Evolutionary conservation across 768 basidiomycete species (phyloP).

Genomic region (Serendipita sp.): DNA sequence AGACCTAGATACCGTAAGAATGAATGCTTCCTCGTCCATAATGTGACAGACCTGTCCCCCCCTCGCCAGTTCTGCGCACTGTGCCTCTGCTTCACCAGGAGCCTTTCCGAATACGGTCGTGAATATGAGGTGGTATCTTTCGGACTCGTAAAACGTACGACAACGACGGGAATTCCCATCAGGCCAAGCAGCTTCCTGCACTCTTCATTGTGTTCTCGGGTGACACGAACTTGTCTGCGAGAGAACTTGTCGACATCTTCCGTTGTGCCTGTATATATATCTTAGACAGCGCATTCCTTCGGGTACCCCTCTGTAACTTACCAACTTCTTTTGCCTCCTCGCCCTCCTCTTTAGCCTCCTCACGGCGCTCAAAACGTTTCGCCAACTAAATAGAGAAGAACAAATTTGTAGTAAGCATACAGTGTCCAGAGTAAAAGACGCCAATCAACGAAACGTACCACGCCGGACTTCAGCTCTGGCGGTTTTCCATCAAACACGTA

Average conservation of each 20-base stretch:
- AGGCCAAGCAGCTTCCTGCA: constrained; percentile 71
- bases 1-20: constrained; percentile 41
- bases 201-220: constrained; percentile 91
- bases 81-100: constrained; percentile 96
- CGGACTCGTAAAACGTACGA: constrained; percentile 35
- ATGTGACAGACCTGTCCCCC: constrained; percentile 57
- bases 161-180: constrained; percentile 94
- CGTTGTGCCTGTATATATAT: constrained; percentile 39
- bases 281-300: not conserved
- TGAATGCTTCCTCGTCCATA: not conserved
- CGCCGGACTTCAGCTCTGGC: constrained; percentile 90
- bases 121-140: not conserved
- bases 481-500: constrained; percentile 99
- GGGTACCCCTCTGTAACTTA: constrained; percentile 14
- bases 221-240: constrained; percentile 85
- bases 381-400: constrained; percentile 44
- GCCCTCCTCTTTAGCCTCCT: constrained; percentile 86
- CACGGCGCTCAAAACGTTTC: constrained; percentile 81
- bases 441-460: constrained; percentile 42
- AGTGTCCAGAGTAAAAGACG: not conserved
- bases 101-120: constrained; percentile 38
- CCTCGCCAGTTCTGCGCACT: constrained; percentile 94
- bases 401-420: constrained; percentile 4
- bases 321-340: constrained; percentile 95
- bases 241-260: constrained; percentile 88